Evolutionary conservation across 2,329 filamentous ascomycete genomes (phyloP).

Genomic region (Annulohypoxylon truncatum): DNA sequence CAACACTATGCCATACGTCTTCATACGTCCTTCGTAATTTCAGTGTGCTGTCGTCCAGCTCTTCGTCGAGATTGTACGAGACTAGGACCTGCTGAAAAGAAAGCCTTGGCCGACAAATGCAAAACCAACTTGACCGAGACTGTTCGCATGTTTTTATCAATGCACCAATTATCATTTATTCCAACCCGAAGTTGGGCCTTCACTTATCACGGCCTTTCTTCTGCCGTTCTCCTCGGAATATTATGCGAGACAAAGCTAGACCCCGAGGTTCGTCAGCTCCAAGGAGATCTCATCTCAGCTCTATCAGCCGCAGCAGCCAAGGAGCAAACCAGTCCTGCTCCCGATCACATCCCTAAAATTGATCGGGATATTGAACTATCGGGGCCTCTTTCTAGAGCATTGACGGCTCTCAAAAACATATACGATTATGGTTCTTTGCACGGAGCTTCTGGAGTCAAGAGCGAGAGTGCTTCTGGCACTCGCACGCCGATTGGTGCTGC

Average conservation of each 20-base stretch:
- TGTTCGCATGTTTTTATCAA: slow-evolving; percentile 75
- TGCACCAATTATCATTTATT: slow-evolving; percentile 75
- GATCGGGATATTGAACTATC: slow-evolving; percentile 72
- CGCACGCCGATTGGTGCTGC: slow-evolving; percentile 60
- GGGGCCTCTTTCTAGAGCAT: slow-evolving; percentile 69
- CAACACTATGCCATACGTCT: slow-evolving; percentile 74
- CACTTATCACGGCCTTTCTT: slow-evolving; percentile 74
- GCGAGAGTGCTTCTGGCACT: slow-evolving; percentile 60
- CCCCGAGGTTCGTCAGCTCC: slow-evolving; percentile 70
- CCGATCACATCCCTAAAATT: slow-evolving; percentile 64
- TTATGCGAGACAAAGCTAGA: slow-evolving; percentile 72
- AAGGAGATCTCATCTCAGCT: slow-evolving; percentile 72
- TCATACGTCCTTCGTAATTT: slow-evolving; percentile 73
- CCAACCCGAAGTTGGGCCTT: slow-evolving; percentile 76
- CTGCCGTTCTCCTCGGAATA: slow-evolving; percentile 72
- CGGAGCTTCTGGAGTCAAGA: slow-evolving; percentile 59
- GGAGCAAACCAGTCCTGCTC: slow-evolving; percentile 64
- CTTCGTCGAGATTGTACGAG: slow-evolving; percentile 64
- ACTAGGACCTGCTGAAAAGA: slow-evolving; percentile 65
- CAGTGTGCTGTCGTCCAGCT: slow-evolving; percentile 72
- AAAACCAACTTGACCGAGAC: slow-evolving; percentile 73
- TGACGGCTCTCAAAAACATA: slow-evolving; percentile 72
- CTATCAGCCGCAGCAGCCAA: slow-evolving; percentile 73
- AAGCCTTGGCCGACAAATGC: slow-evolving; percentile 67
- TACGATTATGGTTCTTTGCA: slow-evolving; percentile 72